Percentiles rank a stretch among this genome's conserved stretches.
Conservation (phyloP, 345 rosid genomes). For the Populus ilicifolia region DNA sequence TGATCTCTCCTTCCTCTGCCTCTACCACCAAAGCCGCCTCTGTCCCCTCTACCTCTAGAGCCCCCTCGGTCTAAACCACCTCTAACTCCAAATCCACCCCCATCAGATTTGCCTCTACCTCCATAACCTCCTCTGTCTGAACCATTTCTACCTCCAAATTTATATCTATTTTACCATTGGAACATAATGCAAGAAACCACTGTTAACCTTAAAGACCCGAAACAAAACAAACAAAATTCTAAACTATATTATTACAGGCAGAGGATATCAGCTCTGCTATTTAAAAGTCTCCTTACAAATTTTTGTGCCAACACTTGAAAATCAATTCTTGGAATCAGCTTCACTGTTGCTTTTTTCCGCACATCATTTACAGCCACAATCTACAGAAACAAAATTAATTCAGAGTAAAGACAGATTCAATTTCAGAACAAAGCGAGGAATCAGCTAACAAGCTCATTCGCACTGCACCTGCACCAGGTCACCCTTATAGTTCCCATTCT, state of each 20-base stretch:
- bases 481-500: conserved; percentile 90
- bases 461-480: conserved; percentile 73
- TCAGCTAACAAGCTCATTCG: not conserved
- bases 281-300: conserved; percentile 39
- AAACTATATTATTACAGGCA: not conserved
- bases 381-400: conserved; percentile 39
- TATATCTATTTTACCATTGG: not conserved
- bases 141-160: conserved; percentile 29
- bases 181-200: not conserved
- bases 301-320: conserved; percentile 70
- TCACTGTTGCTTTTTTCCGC: conserved; percentile 64
- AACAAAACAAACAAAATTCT: not conserved
- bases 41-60: conserved; percentile 12
- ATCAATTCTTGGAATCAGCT: conserved; percentile 92
- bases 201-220: not conserved
- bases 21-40: conserved; percentile 36
- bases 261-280: not conserved
- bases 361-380: conserved; percentile 69
- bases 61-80: conserved; percentile 22
- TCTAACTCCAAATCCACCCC: not conserved
- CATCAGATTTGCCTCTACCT: conserved; percentile 25
- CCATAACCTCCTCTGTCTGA: conserved; percentile 25
- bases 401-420: not conserved
- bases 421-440: conserved; percentile 5
- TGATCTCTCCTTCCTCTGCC: conserved; percentile 39